phyloP scores from a whole-genome alignment of 306 rosid species.

The Pterocarpus macrocarpus region DNA sequence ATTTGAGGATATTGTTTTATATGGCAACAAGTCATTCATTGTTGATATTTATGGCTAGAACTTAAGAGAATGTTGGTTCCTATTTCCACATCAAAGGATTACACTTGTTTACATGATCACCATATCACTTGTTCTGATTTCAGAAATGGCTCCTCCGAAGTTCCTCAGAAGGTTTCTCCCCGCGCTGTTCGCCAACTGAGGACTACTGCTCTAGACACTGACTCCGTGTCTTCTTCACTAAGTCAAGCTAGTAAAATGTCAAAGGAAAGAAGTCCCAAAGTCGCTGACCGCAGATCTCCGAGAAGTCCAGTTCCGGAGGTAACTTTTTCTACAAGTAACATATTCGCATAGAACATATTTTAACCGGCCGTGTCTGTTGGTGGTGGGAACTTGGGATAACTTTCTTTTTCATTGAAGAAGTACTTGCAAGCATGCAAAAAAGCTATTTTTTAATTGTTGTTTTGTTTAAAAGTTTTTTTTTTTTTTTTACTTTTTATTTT shows the following conservation, averaged over 20 bases:
- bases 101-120: slow-evolving; percentile 30
- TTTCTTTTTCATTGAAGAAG: background rate
- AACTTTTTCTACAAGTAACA: slow-evolving; percentile 26
- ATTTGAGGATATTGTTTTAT: slow-evolving; percentile 27
- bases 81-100: slow-evolving; percentile 7
- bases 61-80: slow-evolving; percentile 11
- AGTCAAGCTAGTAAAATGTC: slow-evolving; percentile 62
- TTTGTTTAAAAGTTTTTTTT: too few species aligned
- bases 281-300: slow-evolving; percentile 79
- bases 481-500: too few species aligned
- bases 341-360: background rate
- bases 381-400: slow-evolving; percentile 16
- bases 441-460: background rate
- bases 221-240: slow-evolving; percentile 65
- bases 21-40: slow-evolving; percentile 24
- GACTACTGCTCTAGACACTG: slow-evolving; percentile 67
- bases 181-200: slow-evolving; percentile 72
- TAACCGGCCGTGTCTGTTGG: background rate
- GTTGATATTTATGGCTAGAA: slow-evolving; percentile 28
- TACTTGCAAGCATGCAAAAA: background rate
- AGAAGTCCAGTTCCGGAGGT: slow-evolving; percentile 91
- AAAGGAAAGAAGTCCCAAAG: slow-evolving; percentile 89
- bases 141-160: slow-evolving; percentile 82
- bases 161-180: slow-evolving; percentile 80
- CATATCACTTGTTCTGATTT: slow-evolving; percentile 28